Evolutionary conservation across 805 yeast species (phyloP).

Genomic region (Saccharomycopsis fibuligera): DNA sequence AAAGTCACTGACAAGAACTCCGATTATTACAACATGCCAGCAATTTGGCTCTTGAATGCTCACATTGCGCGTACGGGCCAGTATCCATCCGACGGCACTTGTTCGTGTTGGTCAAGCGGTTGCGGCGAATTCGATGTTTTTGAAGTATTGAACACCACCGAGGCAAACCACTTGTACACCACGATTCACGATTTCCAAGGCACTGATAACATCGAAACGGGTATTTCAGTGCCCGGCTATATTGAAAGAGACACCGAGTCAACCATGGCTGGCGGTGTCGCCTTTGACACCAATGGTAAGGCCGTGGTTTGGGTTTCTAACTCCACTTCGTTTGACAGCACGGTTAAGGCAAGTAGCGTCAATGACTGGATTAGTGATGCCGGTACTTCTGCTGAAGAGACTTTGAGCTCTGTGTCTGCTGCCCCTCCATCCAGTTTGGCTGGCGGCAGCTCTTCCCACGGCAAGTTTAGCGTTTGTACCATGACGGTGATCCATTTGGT

Average conservation of each 20-base stretch:
- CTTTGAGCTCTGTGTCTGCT: constrained; percentile 22
- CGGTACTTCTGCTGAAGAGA: constrained; percentile 24
- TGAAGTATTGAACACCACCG: constrained; percentile 57
- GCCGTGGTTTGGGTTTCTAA: constrained; percentile 58
- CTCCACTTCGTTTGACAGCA: constrained; percentile 40
- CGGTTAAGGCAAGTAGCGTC: constrained; percentile 40
- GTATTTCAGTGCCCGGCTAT: constrained; percentile 52
- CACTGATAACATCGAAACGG: constrained; percentile 52
- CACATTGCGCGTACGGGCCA: constrained; percentile 95
- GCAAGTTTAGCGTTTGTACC: background rate
- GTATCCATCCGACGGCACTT: constrained; percentile 70
- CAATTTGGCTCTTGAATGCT: constrained; percentile 92
- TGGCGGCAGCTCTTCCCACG: background rate
- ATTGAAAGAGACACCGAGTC: constrained; percentile 44
- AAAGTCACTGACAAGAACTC: constrained; percentile 31
- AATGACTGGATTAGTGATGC: constrained; percentile 38
- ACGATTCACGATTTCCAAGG: constrained; percentile 77
- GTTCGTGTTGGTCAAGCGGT: constrained; percentile 96
- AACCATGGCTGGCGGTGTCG: constrained; percentile 66
- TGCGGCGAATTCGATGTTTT: constrained; percentile 98
- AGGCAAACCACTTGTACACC: constrained; percentile 66
- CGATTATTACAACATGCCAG: constrained; percentile 89
- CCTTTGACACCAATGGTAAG: constrained; percentile 54
- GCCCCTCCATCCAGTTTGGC: background rate
- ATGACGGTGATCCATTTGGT: background rate